phyloP scores from a whole-genome alignment of 2,329 filamentous ascomycete genomes.

The Xylaria sp. region DNA sequence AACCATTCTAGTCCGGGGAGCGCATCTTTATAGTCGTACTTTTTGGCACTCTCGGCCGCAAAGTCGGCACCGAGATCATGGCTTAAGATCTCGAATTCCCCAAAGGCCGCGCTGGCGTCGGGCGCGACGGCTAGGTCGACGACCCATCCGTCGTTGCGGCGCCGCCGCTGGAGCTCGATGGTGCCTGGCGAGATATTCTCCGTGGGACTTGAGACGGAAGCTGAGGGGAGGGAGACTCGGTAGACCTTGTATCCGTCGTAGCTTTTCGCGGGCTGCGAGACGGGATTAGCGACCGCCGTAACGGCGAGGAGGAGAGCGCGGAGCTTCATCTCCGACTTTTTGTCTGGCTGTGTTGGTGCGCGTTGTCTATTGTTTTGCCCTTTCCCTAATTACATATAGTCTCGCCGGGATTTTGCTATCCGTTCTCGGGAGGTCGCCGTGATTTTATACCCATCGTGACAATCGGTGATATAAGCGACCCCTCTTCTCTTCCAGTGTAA shows the following conservation, averaged over 20 bases:
- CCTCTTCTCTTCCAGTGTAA: neutral
- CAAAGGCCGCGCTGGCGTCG: slow-evolving; percentile 42
- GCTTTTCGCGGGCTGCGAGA: slow-evolving; percentile 26
- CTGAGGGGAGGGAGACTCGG: slow-evolving; percentile 43
- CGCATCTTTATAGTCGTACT: slow-evolving; percentile 25
- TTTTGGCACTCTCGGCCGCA: slow-evolving; percentile 38
- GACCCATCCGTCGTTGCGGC: slow-evolving; percentile 9
- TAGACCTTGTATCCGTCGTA: slow-evolving; percentile 51
- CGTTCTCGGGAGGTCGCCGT: neutral
- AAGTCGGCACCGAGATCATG: slow-evolving; percentile 46
- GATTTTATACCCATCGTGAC: slow-evolving; percentile 9
- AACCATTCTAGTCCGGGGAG: slow-evolving; percentile 58
- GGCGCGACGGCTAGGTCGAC: slow-evolving; percentile 50
- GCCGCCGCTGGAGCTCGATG: slow-evolving; percentile 43
- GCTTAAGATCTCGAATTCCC: slow-evolving; percentile 43
- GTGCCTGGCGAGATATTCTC: slow-evolving; percentile 38
- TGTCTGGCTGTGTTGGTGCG: too few relatives aligned
- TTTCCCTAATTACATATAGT: too few relatives aligned
- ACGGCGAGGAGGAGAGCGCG: slow-evolving; percentile 28
- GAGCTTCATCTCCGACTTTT: slow-evolving; percentile 35
- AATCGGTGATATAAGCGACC: neutral
- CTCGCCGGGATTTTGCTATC: neutral
- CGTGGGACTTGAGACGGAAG: too few relatives aligned
- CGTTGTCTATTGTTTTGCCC: too few relatives aligned
- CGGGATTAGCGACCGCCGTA: slow-evolving; percentile 3